Evolutionary conservation across 306 rosid species (phyloP), one percentile per base, ranked within the genome.

Genomic region (Gleditsia sinensis): DNA sequence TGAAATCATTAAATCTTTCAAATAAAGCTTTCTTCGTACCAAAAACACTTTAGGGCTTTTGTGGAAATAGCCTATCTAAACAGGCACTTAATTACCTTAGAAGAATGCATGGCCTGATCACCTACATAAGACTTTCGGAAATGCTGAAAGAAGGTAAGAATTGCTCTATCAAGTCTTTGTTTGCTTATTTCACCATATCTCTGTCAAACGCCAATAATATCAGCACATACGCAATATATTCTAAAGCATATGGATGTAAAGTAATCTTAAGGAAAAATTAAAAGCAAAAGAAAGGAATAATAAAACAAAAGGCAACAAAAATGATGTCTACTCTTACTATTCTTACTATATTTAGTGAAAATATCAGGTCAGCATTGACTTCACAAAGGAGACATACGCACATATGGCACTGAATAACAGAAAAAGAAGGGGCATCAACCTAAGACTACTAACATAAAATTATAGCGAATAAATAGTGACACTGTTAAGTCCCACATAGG

Each of bases 21-120:
- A 37, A 62, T 1, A 37, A 37, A 37, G 5, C 32, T 36, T 10
- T 46, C 3, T 2, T 20, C 24, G 6, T 12, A 59, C 43, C 30
- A 62, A 37, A 62, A 37, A 27, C 9, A 62, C 30, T 20, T 37
- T 49, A 36, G 19, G 7, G 20, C 51, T 14, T 45, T 13, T 34
- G 30, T 5, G 4, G 0, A 61, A 12, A 37, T 17, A 34, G 9
- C n/a, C 32, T 9, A 37, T 10, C 19, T 10, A 21, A 20, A 37
- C 19, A 21, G 68, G 33, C 30, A 21, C 10, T 20, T 48, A 71
- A 71, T 83, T 88, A 95, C 99, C 99, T 92, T 95, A 9, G 99
- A 95, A 77, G 98, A 95, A 84, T 92, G 99, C 92, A 95, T 92
- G 69, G 98, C 99, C 86, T 95, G 98, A 80, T 95, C 99, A 64